Percentiles rank a stretch among this genome's conserved stretches.
Evolutionary conservation across 495 filamentous ascomycete genomes (phyloP).

Genomic region (Aspergillus homomorphus): DNA sequence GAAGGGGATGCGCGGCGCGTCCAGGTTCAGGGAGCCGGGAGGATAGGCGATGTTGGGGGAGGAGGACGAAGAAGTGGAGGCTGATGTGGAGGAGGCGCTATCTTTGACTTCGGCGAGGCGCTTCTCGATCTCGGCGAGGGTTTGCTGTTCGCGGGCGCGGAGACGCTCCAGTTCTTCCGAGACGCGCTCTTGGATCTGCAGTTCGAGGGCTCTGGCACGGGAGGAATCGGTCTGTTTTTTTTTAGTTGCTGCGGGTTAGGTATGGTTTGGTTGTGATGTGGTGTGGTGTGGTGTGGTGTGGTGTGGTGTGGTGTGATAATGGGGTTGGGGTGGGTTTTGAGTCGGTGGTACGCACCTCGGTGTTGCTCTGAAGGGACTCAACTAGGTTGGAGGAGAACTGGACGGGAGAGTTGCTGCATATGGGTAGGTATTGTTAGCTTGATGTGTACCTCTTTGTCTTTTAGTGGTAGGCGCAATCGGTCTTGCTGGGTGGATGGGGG

Average conservation of each 20-base stretch:
- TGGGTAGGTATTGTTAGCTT: conserved; percentile 4
- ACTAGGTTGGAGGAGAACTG: conserved; percentile 84
- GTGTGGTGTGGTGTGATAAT: neutral
- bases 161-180: conserved; percentile 77
- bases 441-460: neutral
- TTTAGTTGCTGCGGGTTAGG: conserved; percentile 18
- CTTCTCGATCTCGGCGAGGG: conserved; percentile 55
- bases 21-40: conserved; percentile 44
- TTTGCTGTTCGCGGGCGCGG: conserved; percentile 57
- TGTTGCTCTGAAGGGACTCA: conserved; percentile 74
- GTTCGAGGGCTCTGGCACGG: conserved; percentile 77
- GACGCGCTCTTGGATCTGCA: conserved; percentile 86
- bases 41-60: conserved; percentile 34
- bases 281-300: too few species aligned
- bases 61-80: conserved; percentile 32
- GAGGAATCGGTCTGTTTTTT: conserved; percentile 73
- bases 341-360: conserved; percentile 61
- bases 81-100: conserved; percentile 27
- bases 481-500: neutral
- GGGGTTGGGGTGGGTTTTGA: conserved; percentile 7
- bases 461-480: too few species aligned
- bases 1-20: conserved; percentile 48
- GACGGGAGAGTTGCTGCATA: conserved; percentile 69
- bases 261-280: conserved; percentile 6
- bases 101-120: conserved; percentile 45